Percentiles rank a stretch among this genome's conserved stretches.
Conservation (phyloP, 139 green algal genomes). For the Closterium sp. region DNA sequence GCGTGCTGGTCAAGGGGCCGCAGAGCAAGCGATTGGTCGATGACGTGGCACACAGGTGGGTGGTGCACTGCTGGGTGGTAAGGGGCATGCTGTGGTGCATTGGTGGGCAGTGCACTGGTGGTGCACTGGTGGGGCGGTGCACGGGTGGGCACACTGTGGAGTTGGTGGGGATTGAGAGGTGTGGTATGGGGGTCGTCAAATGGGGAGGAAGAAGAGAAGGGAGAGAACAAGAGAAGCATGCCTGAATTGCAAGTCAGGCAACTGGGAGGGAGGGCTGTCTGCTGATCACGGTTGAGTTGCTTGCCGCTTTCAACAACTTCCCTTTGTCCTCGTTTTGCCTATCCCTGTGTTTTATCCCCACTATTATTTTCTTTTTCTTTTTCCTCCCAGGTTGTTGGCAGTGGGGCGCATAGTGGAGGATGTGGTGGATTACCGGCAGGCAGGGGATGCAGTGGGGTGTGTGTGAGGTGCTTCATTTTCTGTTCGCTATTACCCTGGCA, state of each 20-base stretch:
- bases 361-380: no score
- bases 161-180: not conserved
- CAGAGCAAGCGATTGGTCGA: constrained; percentile 16
- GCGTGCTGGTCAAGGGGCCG: constrained; percentile 24
- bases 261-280: no score
- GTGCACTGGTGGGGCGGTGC: not conserved
- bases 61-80: not conserved
- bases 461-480: not conserved
- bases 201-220: not conserved
- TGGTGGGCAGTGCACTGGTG: constrained; percentile 6
- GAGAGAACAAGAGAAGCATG: not conserved
- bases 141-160: not conserved
- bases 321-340: no score
- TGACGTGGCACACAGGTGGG: constrained; percentile 12
- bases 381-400: not conserved
- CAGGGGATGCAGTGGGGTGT: not conserved
- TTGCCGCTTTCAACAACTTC: no score
- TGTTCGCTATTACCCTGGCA: no score
- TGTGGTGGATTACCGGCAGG: not conserved
- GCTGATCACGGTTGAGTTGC: no score
- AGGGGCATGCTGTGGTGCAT: not conserved
- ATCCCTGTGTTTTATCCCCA: no score
- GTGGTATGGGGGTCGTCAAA: not conserved
- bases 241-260: no score
- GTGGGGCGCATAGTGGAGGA: not conserved